Percentiles rank a stretch among this genome's conserved stretches.
Evolutionary conservation across 192 early-diverging fungal species (phyloP).

Genomic region (Phycomyces nitens): DNA sequence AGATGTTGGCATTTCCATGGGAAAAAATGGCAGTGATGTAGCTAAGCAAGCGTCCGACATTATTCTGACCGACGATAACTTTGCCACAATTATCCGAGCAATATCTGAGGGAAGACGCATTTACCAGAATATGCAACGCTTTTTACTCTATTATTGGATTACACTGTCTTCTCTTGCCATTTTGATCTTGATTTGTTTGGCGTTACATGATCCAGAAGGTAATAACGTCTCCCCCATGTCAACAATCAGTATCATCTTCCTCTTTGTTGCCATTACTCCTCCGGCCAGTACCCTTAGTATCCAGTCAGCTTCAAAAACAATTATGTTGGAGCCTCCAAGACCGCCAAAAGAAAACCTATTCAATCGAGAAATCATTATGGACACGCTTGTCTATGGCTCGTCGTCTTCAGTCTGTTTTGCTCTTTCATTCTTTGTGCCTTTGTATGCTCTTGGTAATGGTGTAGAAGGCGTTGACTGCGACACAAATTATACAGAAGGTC

Average conservation of each 20-base stretch:
- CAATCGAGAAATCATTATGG: slow-evolving; percentile 62
- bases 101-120: slow-evolving; percentile 77
- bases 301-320: slow-evolving; percentile 61
- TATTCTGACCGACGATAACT: slow-evolving; percentile 79
- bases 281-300: slow-evolving; percentile 69
- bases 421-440: slow-evolving; percentile 55
- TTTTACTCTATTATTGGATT: slow-evolving; percentile 55
- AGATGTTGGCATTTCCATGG: slow-evolving; percentile 62
- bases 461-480: slow-evolving; percentile 57
- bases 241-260: slow-evolving; percentile 71
- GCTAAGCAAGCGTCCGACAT: slow-evolving; percentile 92
- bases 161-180: slow-evolving; percentile 54
- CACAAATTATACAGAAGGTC: slow-evolving; percentile 6
- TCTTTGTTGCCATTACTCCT: slow-evolving; percentile 76
- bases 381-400: slow-evolving; percentile 64
- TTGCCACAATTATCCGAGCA: slow-evolving; percentile 77
- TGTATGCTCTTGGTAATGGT: slow-evolving; percentile 58
- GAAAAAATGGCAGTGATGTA: slow-evolving; percentile 87
- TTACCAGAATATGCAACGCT: slow-evolving; percentile 78
- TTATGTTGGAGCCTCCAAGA: slow-evolving; percentile 73
- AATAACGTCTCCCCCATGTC: slow-evolving; percentile 69
- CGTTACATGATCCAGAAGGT: slow-evolving; percentile 54
- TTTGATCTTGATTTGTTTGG: slow-evolving; percentile 63
- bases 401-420: slow-evolving; percentile 53
- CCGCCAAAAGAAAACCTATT: slow-evolving; percentile 61